These are phyloP conservation scores for Pecoramyces ruminantium DNA, from an alignment of 192 early-diverging fungal species.

Conservation along the genomic window DNA sequence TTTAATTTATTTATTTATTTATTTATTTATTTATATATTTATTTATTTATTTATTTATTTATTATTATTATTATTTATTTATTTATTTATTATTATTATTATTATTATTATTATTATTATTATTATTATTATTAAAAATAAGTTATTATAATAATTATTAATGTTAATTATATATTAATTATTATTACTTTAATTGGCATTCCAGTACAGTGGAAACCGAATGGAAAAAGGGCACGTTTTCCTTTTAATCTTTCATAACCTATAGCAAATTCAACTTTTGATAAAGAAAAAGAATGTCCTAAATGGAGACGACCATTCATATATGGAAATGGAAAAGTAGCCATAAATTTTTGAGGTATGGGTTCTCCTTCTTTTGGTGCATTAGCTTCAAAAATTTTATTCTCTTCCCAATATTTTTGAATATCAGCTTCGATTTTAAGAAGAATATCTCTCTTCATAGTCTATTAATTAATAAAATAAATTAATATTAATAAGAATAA, in stretches of 20 bases:
- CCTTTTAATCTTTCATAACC: slow-evolving; percentile 89
- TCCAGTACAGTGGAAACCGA: slow-evolving; percentile 96
- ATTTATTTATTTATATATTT: too few species aligned
- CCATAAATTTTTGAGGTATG: slow-evolving; percentile 71
- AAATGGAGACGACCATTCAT: slow-evolving; percentile 84
- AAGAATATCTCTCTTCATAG: slow-evolving; percentile 63
- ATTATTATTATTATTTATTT: too few species aligned
- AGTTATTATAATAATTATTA: background rate
- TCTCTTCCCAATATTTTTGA: slow-evolving; percentile 64
- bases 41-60: too few species aligned
- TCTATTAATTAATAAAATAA: slow-evolving; percentile 12
- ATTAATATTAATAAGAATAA: too few species aligned
- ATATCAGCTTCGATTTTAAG: slow-evolving; percentile 51
- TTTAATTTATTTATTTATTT: too few species aligned
- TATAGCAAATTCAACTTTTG: slow-evolving; percentile 89
- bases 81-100: too few species aligned
- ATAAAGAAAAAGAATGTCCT: slow-evolving; percentile 87
- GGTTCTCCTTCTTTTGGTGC: slow-evolving; percentile 50
- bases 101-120: too few species aligned
- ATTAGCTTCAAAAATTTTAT: slow-evolving; percentile 64
- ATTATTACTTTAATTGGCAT: slow-evolving; percentile 89
- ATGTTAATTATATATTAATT: background rate
- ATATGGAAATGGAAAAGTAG: slow-evolving; percentile 90
- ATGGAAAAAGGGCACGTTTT: slow-evolving; percentile 78
- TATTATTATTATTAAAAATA: too few species aligned